A percentile compares a stretch with the other conserved stretches of the same genome.
These are phyloP conservation scores for Panus rudis DNA, from an alignment of 768 basidiomycete species.

Conservation along the genomic window DNA sequence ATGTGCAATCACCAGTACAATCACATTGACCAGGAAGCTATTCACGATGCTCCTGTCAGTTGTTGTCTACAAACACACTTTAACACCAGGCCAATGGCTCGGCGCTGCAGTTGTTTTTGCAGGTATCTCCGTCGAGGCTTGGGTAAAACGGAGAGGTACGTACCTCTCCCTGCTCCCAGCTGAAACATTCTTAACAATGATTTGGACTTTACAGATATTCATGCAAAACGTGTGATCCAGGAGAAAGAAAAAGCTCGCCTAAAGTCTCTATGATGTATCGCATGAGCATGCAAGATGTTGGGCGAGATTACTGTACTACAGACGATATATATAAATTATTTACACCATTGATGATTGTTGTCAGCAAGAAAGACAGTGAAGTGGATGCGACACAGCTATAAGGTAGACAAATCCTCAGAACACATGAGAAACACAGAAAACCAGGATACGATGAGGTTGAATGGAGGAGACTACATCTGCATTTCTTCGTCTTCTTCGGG, in stretches of 20 bases:
- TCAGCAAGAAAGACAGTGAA: neutral
- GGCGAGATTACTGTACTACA: neutral
- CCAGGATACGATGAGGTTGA: neutral
- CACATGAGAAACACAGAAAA: no score
- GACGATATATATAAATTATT: constrained; percentile 6
- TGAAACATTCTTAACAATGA: no score
- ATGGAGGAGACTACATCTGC: constrained; percentile 19
- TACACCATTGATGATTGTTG: neutral
- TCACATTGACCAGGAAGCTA: constrained; percentile 93
- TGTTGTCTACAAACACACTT: constrained; percentile 79
- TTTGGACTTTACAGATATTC: constrained; percentile 47
- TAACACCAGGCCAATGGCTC: constrained; percentile 83
- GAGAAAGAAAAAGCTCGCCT: constrained; percentile 82
- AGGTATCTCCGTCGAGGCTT: constrained; percentile 93
- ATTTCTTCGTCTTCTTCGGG: constrained; percentile 26
- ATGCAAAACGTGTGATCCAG: constrained; percentile 70
- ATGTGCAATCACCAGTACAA: constrained; percentile 49
- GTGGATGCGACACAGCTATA: no score
- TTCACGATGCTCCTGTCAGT: constrained; percentile 98
- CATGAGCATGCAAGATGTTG: no score
- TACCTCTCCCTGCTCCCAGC: no score
- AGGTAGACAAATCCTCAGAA: no score
- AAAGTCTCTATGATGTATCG: constrained; percentile 74
- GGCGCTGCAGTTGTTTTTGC: constrained; percentile 91
- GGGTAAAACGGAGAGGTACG: constrained; percentile 80